Evolutionary conservation across 2,329 filamentous ascomycete species (phyloP), one percentile per base, ranked within the genome.

Genomic region (Pseudomassariella vexata): DNA sequence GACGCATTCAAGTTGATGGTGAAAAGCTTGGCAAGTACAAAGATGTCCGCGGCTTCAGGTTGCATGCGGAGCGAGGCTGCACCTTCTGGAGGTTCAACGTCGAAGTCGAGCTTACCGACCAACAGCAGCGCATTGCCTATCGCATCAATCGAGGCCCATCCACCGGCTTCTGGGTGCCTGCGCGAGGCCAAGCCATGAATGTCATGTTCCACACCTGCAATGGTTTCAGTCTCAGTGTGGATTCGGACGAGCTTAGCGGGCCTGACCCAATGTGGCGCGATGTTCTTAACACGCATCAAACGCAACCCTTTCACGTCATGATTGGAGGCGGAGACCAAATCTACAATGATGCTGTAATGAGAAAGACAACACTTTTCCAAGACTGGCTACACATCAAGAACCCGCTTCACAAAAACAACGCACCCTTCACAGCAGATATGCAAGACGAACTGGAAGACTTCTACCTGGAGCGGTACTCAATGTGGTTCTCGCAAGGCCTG

Each of bases 181-280:
- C 82, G 19, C 75, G 71, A 30, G 82, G 79, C 11, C 73, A 94
- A 55, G 76, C 84, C 3, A 98, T 98, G 92, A 95, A 96, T 62
- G 85, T 95, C 55, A 95, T 96, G 88, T 98, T 95, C 63, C 77
- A 96, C 63, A 95, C 85, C 55, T 95, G 92, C 65, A 98, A 98
- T 55, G 92, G 94, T 2, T 98, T 98, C 65, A 90, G 86, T 47
- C 57, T 82, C 31, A 82, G 76, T 35, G 84, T 85, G 16, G 80
- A 94, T 40, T 65, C 87, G 0, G 73, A 94, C 52, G 71, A 80
- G 27, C 82, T 95, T 54, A 92, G 82, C 50, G 92, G 92, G 0
- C 92, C 94, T 1, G 92, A 98, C 59, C 92, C 92, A 2, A 72
- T 98, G 60, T 98, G 94, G 92, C 82, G 90, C 34, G 92, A 98